Base-by-base conservation (phyloP, 2,329 filamentous ascomycete species). In the Tolypocladium inflatum region DNA sequence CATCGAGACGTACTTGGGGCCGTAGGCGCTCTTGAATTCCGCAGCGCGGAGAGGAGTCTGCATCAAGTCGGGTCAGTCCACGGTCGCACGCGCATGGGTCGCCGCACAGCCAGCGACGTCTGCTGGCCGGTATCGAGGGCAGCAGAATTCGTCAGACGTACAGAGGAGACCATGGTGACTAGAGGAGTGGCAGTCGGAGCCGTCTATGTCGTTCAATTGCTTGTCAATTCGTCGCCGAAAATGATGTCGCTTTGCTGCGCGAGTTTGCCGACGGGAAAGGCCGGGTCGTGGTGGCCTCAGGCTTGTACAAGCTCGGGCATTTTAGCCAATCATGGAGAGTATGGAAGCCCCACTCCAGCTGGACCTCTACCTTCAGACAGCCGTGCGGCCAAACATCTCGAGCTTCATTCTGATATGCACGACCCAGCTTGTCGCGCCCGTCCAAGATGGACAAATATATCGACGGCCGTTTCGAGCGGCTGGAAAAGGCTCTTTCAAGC, bases 401-500 rank as follows among this genome's bases (percentile, higher is more conserved):
- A n/a, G 2, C 13, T 13, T 51, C 30, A 35, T n/a, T 50, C 17
- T 19, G 4, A 10, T 13, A 5, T 52, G 30, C 45, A 9, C 26
- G 6, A 7, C 45, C 50, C 10, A 35, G 43, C 33, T 19, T 26
- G 21, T 13, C 5, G n/a, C 9, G n/a, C 13, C 19, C 7, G 41
- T 19, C 39, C 19, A 56, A 2, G 21, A 89, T 89, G 86, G 82
- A 89, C 63, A 78, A 78, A 53, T 74, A 80, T 54, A 78, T 89
- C 8, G 83, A 88, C 62, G 69, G 67, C 52, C 83, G 81, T 65
- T 87, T 89, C 60, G 83, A 87, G 68, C 82, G 84, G 54, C 76
- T 89, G 37, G 86, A 89, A 65, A 83, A 81, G 65, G 83, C 85
- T 1, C 76, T 95, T 23, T 80, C 82, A 15, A 84, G 77, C 35